Evolutionary conservation across 768 basidiomycete genomes (phyloP).

Genomic region (Mycena albidolilacea): DNA sequence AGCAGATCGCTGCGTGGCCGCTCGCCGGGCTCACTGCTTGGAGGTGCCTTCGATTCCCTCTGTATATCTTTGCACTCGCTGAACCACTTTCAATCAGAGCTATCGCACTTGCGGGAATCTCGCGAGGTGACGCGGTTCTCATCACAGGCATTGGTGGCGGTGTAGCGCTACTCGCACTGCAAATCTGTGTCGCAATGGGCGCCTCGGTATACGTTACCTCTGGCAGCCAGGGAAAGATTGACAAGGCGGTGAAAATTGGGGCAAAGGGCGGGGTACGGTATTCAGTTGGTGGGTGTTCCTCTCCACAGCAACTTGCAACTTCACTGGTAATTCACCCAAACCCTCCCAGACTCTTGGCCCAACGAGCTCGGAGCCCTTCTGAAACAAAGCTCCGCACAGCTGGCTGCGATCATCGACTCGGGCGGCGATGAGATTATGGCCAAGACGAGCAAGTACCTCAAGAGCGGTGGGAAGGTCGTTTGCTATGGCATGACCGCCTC

Average conservation of each 20-base stretch:
- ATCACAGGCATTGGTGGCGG: conserved; percentile 90
- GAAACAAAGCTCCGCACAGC: conserved; percentile 46
- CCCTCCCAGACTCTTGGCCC: conserved; percentile 63
- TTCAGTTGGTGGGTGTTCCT: conserved; percentile 65
- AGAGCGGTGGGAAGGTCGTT: conserved; percentile 70
- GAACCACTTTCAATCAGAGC: neutral
- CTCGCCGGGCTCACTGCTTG: conserved; percentile 86
- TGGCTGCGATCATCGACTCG: conserved; percentile 80
- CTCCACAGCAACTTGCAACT: neutral
- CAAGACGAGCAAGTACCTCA: conserved; percentile 65
- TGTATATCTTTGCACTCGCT: too few relatives aligned
- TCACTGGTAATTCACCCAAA: neutral
- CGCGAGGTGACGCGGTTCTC: conserved; percentile 57
- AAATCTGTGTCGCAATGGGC: conserved; percentile 81
- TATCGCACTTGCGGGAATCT: conserved; percentile 1
- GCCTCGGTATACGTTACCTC: conserved; percentile 90
- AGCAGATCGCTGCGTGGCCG: conserved; percentile 84
- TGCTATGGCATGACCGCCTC: conserved; percentile 81
- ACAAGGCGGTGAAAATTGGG: conserved; percentile 74
- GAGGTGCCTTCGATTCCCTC: conserved; percentile 64
- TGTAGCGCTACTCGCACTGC: conserved; percentile 83
- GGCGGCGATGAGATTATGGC: conserved; percentile 77
- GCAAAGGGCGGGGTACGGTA: conserved; percentile 87
- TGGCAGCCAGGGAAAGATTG: conserved; percentile 77
- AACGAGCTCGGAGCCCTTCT: conserved; percentile 61